A percentile compares a stretch with the other conserved stretches of the same genome.
phyloP scores from a whole-genome alignment of 441 rosid species.

The Erodium moschatum region DNA sequence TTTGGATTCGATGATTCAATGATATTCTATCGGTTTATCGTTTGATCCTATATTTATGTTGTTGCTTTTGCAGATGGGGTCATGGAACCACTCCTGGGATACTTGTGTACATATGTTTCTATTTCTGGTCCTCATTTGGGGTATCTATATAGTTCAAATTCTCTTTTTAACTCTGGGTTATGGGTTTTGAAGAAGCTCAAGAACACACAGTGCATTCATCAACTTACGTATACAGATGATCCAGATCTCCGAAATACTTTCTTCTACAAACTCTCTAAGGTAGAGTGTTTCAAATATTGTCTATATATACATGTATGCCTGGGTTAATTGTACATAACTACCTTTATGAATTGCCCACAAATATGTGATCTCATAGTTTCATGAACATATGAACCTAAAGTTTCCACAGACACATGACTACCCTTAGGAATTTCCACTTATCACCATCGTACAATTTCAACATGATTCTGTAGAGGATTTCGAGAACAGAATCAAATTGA shows the following conservation, averaged over 20 bases:
- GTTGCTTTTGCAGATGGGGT: slow-evolving; percentile 43
- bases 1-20: background rate
- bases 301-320: too few species aligned
- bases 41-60: slow-evolving; percentile 15
- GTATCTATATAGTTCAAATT: slow-evolving; percentile 85
- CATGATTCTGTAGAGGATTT: too few species aligned
- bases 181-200: slow-evolving; percentile 86
- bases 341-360: too few species aligned
- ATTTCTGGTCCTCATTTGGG: slow-evolving; percentile 90
- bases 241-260: slow-evolving; percentile 65
- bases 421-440: too few species aligned
- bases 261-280: slow-evolving; percentile 78
- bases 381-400: too few species aligned
- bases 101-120: slow-evolving; percentile 63
- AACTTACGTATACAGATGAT: slow-evolving; percentile 87
- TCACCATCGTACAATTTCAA: too few species aligned
- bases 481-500: too few species aligned
- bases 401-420: too few species aligned
- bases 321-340: too few species aligned
- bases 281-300: slow-evolving; percentile 14
- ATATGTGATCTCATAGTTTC: too few species aligned
- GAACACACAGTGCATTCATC: slow-evolving; percentile 85
- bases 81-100: slow-evolving; percentile 70
- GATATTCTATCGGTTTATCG: slow-evolving; percentile 13
- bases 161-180: slow-evolving; percentile 81